Conservation (phyloP, 805 yeast genomes). For the Alloascoidea africana region DNA sequence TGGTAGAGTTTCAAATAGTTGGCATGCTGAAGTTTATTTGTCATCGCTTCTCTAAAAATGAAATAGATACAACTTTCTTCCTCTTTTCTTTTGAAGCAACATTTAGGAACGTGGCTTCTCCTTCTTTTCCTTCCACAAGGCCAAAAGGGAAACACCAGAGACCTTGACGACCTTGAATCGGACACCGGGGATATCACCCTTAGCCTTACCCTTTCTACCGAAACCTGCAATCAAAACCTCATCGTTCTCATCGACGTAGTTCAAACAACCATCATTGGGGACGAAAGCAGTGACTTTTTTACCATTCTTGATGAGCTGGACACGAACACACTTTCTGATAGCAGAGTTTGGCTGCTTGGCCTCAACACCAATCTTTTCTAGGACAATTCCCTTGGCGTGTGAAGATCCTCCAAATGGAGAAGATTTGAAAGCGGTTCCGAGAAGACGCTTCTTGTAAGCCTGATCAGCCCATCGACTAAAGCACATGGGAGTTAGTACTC, state of each 20-base stretch:
- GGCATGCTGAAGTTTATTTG: too few species aligned
- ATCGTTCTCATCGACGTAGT: slow-evolving; percentile 99
- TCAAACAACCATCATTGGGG: slow-evolving; percentile 99
- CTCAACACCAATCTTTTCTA: slow-evolving; percentile 99
- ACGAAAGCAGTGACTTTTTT: slow-evolving; percentile 85
- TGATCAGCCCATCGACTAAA: slow-evolving; percentile 98
- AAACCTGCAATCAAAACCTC: slow-evolving; percentile 99
- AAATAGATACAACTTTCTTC: too few species aligned
- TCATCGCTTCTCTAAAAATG: too few species aligned
- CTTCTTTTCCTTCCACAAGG: slow-evolving; percentile 99
- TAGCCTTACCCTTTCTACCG: slow-evolving; percentile 99
- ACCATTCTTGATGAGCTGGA: slow-evolving; percentile 1
- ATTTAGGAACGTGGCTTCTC: slow-evolving; percentile 98
- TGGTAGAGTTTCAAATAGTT: too few species aligned
- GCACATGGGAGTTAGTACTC: slow-evolving; percentile 14
- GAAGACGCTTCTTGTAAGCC: slow-evolving; percentile 94
- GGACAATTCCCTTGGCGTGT: slow-evolving; percentile 99
- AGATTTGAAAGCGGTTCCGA: slow-evolving; percentile 99
- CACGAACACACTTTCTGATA: slow-evolving; percentile 98
- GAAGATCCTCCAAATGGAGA: slow-evolving; percentile 99
- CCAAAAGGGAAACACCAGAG: slow-evolving; percentile 98
- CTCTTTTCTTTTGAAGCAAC: too few species aligned
- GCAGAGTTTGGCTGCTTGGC: slow-evolving; percentile 99
- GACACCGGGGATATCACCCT: slow-evolving; percentile 99
- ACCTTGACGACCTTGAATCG: slow-evolving; percentile 99